These are phyloP conservation scores for Gleditsia sinensis DNA, from an alignment of 306 rosid genomes.

Conservation along the genomic window DNA sequence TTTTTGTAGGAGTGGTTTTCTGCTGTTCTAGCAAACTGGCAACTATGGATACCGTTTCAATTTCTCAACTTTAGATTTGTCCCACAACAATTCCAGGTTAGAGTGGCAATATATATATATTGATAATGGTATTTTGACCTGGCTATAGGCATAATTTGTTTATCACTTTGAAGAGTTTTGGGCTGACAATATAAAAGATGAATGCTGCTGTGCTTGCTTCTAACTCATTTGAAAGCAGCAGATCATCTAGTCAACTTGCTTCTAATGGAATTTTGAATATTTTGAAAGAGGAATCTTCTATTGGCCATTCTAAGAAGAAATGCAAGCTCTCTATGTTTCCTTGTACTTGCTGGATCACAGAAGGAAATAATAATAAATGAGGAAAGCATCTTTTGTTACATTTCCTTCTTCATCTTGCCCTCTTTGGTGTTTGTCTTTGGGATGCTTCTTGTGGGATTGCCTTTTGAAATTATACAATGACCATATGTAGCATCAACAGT, in stretches of 20 bases:
- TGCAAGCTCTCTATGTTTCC: background rate
- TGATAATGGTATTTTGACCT: slow-evolving; percentile 24
- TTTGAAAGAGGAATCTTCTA: slow-evolving; percentile 5
- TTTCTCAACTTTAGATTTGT: slow-evolving; percentile 92
- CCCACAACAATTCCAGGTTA: slow-evolving; percentile 92
- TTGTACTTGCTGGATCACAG: background rate
- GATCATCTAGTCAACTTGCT: background rate
- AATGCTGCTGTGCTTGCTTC: background rate
- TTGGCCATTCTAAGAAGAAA: background rate
- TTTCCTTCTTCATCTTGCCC: slow-evolving; percentile 9
- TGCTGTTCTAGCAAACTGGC: slow-evolving; percentile 84
- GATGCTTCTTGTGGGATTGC: background rate
- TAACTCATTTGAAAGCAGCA: background rate
- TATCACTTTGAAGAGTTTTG: slow-evolving; percentile 7
- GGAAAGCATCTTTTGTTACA: background rate
- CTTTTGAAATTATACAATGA: background rate
- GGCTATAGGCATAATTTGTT: background rate
- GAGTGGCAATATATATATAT: slow-evolving; percentile 17
- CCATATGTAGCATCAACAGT: slow-evolving; percentile 3
- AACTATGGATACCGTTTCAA: slow-evolving; percentile 93
- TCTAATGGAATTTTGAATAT: slow-evolving; percentile 22
- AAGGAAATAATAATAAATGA: background rate
- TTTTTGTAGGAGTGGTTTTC: slow-evolving; percentile 83
- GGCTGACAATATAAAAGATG: background rate
- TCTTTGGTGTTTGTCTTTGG: background rate